A percentile compares a stretch with the other conserved stretches of the same genome.
phyloP scores from a whole-genome alignment of 352 stramenopile genomes.

The Pythium aquatile region DNA sequence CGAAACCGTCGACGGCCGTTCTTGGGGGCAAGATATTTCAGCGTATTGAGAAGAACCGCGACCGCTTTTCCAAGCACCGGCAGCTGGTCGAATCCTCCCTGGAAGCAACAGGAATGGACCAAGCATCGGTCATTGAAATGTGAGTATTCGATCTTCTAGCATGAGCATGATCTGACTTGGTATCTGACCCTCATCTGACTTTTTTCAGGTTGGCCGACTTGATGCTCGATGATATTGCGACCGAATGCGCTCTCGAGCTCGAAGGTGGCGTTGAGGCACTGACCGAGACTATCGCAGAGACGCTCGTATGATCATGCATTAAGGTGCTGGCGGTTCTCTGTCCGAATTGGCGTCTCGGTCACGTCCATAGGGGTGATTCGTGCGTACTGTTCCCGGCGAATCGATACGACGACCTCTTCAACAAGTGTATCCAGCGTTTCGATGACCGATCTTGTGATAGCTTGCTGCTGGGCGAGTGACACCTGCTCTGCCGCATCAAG shows the following conservation, averaged over 20 bases:
- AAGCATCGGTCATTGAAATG: conserved; percentile 64
- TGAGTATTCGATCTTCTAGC: conserved; percentile 23
- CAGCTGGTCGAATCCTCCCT: conserved; percentile 56
- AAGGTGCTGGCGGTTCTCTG: conserved; percentile 18
- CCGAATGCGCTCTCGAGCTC: conserved; percentile 38
- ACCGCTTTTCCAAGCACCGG: conserved; percentile 53
- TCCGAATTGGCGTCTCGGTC: conserved; percentile 18
- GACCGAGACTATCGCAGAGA: conserved; percentile 38
- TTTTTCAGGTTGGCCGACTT: conserved; percentile 39
- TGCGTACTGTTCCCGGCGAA: conserved; percentile 12
- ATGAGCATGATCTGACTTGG: neutral
- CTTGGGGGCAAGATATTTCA: conserved; percentile 15
- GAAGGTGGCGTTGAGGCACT: conserved; percentile 37
- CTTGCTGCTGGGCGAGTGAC: conserved; percentile 7
- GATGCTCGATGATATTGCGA: conserved; percentile 40
- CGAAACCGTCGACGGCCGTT: conserved; percentile 8
- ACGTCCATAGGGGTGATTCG: neutral
- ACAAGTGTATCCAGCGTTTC: conserved; percentile 17
- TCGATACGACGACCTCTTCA: conserved; percentile 10
- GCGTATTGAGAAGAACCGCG: conserved; percentile 46
- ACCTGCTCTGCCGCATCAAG: neutral
- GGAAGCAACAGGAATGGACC: conserved; percentile 51
- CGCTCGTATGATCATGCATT: conserved; percentile 27
- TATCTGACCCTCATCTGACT: neutral
- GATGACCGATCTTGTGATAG: conserved; percentile 8